A percentile compares a stretch with the other conserved stretches of the same genome.
Evolutionary conservation across 2,329 filamentous ascomycete species (phyloP).

Genomic region (Talaromyces islandicus): DNA sequence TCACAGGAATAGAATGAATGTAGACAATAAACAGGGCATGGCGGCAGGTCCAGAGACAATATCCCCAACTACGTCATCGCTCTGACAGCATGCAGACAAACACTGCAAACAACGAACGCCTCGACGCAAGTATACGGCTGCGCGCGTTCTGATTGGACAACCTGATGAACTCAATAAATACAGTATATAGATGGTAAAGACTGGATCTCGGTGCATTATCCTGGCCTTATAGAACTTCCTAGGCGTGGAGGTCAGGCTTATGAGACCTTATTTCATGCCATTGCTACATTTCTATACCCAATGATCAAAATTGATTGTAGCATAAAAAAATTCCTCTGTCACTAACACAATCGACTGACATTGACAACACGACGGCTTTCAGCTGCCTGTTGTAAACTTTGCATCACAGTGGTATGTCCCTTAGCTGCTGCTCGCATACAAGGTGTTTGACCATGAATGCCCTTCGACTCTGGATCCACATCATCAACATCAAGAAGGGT

Average conservation of each 20-base stretch:
- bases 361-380: background rate
- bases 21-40: background rate
- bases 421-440: background rate
- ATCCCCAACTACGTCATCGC: conserved; percentile 1
- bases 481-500: background rate
- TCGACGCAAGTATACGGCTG: background rate
- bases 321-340: too few species aligned
- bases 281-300: too few species aligned
- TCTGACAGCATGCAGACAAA: conserved; percentile 1
- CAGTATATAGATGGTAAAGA: too few species aligned
- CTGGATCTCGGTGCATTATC: too few species aligned
- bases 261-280: too few species aligned
- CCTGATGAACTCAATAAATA: too few species aligned
- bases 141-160: background rate
- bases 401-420: background rate
- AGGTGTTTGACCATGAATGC: background rate
- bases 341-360: too few species aligned
- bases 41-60: background rate
- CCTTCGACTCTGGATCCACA: background rate
- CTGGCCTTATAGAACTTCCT: too few species aligned
- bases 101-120: conserved; percentile 4
- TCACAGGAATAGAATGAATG: background rate
- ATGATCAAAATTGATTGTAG: too few species aligned
- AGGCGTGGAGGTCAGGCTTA: too few species aligned
- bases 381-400: background rate